Percentiles rank a stretch among this genome's conserved stretches.
These are phyloP conservation scores for Flaveria floridana DNA, from an alignment of 140 eudicot species.

Conservation along the genomic window DNA sequence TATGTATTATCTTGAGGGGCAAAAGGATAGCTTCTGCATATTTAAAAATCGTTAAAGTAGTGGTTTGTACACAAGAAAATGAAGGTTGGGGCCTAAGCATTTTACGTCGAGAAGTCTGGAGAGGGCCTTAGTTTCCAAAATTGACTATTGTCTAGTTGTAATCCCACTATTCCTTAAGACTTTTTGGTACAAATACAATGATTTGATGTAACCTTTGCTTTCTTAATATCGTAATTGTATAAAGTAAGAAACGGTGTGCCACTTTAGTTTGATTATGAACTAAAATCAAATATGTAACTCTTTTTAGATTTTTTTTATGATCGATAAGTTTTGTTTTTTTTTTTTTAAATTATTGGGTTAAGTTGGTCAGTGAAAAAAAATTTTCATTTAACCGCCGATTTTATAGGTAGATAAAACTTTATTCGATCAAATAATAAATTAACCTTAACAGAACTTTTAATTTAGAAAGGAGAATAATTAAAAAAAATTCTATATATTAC, in stretches of 20 bases:
- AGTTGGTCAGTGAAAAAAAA: too few relatives aligned
- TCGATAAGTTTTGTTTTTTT: too few relatives aligned
- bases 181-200: not conserved
- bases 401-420: too few relatives aligned
- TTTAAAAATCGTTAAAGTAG: not conserved
- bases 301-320: too few relatives aligned
- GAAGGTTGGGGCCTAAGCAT: constrained; percentile 12
- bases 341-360: too few relatives aligned
- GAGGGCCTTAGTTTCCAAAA: not conserved
- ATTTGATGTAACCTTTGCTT: constrained; percentile 24
- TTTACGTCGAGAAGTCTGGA: not conserved
- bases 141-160: constrained; percentile 5
- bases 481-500: too few relatives aligned
- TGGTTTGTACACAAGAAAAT: not conserved
- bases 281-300: too few relatives aligned
- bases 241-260: not conserved
- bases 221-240: not conserved
- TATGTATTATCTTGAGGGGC: not conserved
- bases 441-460: too few relatives aligned
- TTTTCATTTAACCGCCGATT: too few relatives aligned
- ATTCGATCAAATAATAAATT: too few relatives aligned
- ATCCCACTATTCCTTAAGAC: constrained; percentile 20
- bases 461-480: too few relatives aligned
- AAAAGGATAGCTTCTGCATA: not conserved
- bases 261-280: not conserved